Evolutionary conservation across 768 basidiomycete species (phyloP).

Genomic region (Leucocoprinus sp.): DNA sequence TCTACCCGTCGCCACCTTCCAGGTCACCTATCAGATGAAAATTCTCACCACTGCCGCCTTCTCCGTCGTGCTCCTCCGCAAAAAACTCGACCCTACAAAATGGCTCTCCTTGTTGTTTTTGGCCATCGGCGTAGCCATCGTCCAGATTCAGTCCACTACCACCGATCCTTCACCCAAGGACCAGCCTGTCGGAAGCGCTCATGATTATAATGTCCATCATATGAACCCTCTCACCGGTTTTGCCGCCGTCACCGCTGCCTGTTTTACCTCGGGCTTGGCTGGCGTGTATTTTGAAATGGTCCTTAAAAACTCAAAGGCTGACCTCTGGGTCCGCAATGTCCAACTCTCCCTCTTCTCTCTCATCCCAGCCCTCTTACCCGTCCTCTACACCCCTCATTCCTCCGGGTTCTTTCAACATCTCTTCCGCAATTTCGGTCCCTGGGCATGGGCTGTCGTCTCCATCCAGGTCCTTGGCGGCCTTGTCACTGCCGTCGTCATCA

Average conservation of each 20-base stretch:
- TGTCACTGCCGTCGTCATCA: constrained; percentile 92
- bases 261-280: constrained; percentile 92
- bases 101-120: constrained; percentile 87
- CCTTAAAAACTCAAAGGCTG: constrained; percentile 78
- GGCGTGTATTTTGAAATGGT: constrained; percentile 99
- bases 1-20: constrained; percentile 94
- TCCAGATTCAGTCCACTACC: constrained; percentile 76
- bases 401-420: constrained; percentile 46
- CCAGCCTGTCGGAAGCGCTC: constrained; percentile 55
- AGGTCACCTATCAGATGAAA: constrained; percentile 98
- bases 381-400: constrained; percentile 49
- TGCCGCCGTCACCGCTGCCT: constrained; percentile 81
- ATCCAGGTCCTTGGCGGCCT: constrained; percentile 92
- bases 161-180: constrained; percentile 17
- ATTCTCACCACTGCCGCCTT: constrained; percentile 95
- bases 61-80: constrained; percentile 77
- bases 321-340: constrained; percentile 95
- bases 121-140: constrained; percentile 88
- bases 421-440: constrained; percentile 82
- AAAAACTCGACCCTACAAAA: constrained; percentile 60
- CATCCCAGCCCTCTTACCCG: constrained; percentile 78
- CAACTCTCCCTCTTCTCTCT: constrained; percentile 94
- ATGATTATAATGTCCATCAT: constrained; percentile 60
- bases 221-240: constrained; percentile 87
- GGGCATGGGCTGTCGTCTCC: constrained; percentile 92